Evolutionary conservation across 1,284 basidiomycete genomes (phyloP).

Genomic region (Phlebopus sp.): DNA sequence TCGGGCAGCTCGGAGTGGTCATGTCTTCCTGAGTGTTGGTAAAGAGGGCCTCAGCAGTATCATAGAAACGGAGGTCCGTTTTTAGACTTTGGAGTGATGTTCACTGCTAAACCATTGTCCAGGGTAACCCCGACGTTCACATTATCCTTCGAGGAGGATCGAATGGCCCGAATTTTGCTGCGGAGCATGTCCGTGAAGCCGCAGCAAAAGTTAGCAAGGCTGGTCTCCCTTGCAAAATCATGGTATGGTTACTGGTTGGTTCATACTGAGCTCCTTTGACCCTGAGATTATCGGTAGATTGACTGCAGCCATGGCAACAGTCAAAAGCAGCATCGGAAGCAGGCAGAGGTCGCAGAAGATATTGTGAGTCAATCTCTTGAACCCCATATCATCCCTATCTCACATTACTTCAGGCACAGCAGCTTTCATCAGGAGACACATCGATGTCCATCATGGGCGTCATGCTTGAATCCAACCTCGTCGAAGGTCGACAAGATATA

Average conservation of each 20-base stretch:
- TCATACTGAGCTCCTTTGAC: neutral
- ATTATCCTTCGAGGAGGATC: conserved; percentile 88
- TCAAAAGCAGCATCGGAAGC: conserved; percentile 81
- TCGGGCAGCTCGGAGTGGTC: conserved; percentile 79
- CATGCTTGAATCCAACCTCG: conserved; percentile 95
- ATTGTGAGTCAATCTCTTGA: conserved; percentile 55
- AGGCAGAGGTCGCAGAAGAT: conserved; percentile 81
- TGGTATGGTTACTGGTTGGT: conserved; percentile 51
- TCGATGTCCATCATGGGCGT: conserved; percentile 86
- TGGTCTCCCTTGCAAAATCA: conserved; percentile 75
- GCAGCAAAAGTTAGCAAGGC: conserved; percentile 78
- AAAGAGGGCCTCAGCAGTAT: conserved; percentile 92
- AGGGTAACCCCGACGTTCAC: conserved; percentile 89
- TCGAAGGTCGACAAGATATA: conserved; percentile 87
- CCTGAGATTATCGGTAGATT: conserved; percentile 48
- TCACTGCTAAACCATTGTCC: conserved; percentile 9
- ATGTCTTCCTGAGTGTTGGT: conserved; percentile 91
- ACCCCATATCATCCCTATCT: conserved; percentile 1
- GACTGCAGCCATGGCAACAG: conserved; percentile 97
- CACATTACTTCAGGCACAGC: conserved; percentile 50
- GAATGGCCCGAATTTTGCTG: conserved; percentile 82
- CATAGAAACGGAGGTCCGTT: conserved; percentile 78
- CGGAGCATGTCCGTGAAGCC: conserved; percentile 76
- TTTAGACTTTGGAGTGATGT: conserved; percentile 1
- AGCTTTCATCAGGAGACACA: conserved; percentile 72